Conservation (phyloP, 176 grass and related monocot genomes). For the Microstegium vimineum region DNA sequence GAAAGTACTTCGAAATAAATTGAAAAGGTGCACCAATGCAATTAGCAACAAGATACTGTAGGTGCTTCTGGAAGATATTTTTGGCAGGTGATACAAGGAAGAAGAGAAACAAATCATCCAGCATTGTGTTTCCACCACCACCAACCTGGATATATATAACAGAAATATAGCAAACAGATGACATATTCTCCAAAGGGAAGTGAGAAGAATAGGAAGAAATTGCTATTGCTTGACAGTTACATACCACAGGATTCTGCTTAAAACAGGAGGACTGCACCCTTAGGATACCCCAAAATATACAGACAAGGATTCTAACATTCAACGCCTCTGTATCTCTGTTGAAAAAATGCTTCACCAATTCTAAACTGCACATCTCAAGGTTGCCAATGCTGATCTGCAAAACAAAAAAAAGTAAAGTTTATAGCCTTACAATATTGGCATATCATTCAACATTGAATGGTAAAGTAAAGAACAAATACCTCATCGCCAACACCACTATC, state of each 20-base stretch:
- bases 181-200: slow-evolving; percentile 12
- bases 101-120: slow-evolving; percentile 74
- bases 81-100: slow-evolving; percentile 59
- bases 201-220: neutral
- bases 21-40: slow-evolving; percentile 62
- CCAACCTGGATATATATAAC: slow-evolving; percentile 43
- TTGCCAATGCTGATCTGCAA: slow-evolving; percentile 58
- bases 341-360: slow-evolving; percentile 65
- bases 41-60: slow-evolving; percentile 67
- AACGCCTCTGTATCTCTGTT: slow-evolving; percentile 54
- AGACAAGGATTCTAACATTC: slow-evolving; percentile 66
- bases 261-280: slow-evolving; percentile 42
- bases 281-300: slow-evolving; percentile 80
- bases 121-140: slow-evolving; percentile 25
- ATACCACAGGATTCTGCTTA: slow-evolving; percentile 50
- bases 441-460: slow-evolving; percentile 3
- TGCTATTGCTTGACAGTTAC: slow-evolving; percentile 37
- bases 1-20: slow-evolving; percentile 87
- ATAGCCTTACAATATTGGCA: neutral
- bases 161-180: slow-evolving; percentile 23
- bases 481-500: slow-evolving; percentile 43
- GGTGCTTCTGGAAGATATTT: slow-evolving; percentile 61
- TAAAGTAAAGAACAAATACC: slow-evolving; percentile 42
- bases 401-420: neutral
- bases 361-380: slow-evolving; percentile 48